These are phyloP conservation scores for Brettanomyces naardenensis DNA, from an alignment of 805 yeast genomes.

Conservation along the genomic window DNA sequence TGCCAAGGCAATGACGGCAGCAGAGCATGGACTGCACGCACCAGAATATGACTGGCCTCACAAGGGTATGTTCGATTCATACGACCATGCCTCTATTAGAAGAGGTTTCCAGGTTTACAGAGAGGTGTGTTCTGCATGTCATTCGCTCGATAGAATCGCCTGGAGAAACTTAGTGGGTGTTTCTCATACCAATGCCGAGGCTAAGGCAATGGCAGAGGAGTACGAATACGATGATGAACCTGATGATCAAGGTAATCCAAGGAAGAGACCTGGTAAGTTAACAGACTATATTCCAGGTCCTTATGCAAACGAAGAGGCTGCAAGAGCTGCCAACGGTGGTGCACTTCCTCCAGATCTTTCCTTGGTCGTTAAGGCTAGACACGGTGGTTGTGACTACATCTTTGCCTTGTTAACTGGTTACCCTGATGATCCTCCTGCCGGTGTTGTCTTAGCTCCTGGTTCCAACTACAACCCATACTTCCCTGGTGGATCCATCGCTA, in stretches of 20 bases:
- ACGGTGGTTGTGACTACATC: conserved; percentile 94
- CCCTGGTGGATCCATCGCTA: conserved; percentile 99
- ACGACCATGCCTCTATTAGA: conserved; percentile 93
- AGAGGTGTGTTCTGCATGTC: conserved; percentile 99
- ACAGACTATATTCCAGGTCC: conserved; percentile 95
- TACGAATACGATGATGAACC: conserved; percentile 97
- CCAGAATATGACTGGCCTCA: conserved; percentile 93
- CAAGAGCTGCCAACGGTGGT: conserved; percentile 99
- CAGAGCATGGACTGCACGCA: conserved; percentile 97
- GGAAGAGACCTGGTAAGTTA: conserved; percentile 96
- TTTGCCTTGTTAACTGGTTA: conserved; percentile 94
- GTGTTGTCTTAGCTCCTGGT: conserved; percentile 88
- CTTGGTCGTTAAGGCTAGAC: conserved; percentile 96
- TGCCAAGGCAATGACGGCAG: conserved; percentile 95
- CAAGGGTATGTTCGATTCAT: conserved; percentile 82
- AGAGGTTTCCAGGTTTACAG: conserved; percentile 98
- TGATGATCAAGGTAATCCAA: conserved; percentile 93
- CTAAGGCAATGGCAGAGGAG: conserved; percentile 88
- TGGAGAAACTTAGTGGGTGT: conserved; percentile 99
- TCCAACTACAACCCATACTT: conserved; percentile 98
- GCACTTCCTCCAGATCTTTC: conserved; percentile 98
- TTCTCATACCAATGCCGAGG: conserved; percentile 85
- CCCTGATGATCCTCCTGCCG: conserved; percentile 98
- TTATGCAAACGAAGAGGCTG: conserved; percentile 96
- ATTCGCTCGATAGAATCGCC: conserved; percentile 91